Percentiles rank a stretch among this genome's conserved stretches.
These are phyloP conservation scores for Centaurea solstitialis DNA, from an alignment of 129 eudicot species.

Conservation along the genomic window DNA sequence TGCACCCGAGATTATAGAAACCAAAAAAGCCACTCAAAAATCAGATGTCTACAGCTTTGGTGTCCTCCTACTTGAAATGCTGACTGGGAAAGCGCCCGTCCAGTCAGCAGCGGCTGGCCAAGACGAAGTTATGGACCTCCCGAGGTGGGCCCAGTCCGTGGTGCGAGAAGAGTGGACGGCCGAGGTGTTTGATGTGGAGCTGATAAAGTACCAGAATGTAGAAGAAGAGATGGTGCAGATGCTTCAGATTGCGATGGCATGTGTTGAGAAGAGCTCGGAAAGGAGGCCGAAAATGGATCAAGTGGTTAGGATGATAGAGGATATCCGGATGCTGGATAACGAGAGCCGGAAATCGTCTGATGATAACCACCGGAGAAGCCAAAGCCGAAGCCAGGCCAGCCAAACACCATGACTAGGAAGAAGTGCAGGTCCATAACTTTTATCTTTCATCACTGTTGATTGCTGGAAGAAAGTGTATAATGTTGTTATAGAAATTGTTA, in stretches of 20 bases:
- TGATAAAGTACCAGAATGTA: slow-evolving; percentile 51
- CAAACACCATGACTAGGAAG: slow-evolving; percentile 29
- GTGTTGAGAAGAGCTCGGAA: slow-evolving; percentile 67
- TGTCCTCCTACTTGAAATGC: slow-evolving; percentile 78
- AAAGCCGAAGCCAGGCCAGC: not conserved
- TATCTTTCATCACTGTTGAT: slow-evolving; percentile 3
- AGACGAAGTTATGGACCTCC: slow-evolving; percentile 77
- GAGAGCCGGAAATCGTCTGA: slow-evolving; percentile 41
- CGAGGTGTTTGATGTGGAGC: slow-evolving; percentile 80
- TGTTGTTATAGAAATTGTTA: not conserved
- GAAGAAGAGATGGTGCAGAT: slow-evolving; percentile 92
- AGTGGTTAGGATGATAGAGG: slow-evolving; percentile 76
- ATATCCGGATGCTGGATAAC: slow-evolving; percentile 45
- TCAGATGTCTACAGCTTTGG: slow-evolving; percentile 89
- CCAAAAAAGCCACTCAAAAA: slow-evolving; percentile 59
- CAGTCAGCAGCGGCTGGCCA: slow-evolving; percentile 47
- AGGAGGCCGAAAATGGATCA: slow-evolving; percentile 73
- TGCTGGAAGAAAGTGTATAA: not conserved
- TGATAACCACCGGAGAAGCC: slow-evolving; percentile 32
- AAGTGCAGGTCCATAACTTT: not conserved
- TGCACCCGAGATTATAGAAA: slow-evolving; percentile 71
- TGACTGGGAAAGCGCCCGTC: slow-evolving; percentile 83
- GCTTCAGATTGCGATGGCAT: slow-evolving; percentile 94
- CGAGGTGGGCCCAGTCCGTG: slow-evolving; percentile 91
- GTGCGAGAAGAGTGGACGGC: slow-evolving; percentile 96